A percentile compares a stretch with the other conserved stretches of the same genome.
Evolutionary conservation across 1,284 basidiomycete genomes (phyloP).

Genomic region (Ceratobasidium papillatum): DNA sequence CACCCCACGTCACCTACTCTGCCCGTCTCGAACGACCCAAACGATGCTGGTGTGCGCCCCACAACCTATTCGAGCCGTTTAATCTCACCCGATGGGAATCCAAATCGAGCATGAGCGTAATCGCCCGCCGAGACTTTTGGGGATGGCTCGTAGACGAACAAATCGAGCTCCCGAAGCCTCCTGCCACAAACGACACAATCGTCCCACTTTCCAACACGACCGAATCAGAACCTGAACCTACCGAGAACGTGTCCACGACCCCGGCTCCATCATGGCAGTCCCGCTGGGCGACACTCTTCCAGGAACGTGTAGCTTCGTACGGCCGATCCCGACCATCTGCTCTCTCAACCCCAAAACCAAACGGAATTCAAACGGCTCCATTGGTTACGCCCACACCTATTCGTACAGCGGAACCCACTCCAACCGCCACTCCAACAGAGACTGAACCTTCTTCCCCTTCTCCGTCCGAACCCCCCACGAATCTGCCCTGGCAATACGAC

Average conservation of each 20-base stretch:
- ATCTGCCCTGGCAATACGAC: constrained; percentile 67
- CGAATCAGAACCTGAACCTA: not conserved
- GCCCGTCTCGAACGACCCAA: constrained; percentile 34
- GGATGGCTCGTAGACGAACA: constrained; percentile 24
- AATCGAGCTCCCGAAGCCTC: constrained; percentile 8
- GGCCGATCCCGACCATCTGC: not conserved
- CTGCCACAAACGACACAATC: not conserved
- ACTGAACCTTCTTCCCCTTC: not conserved
- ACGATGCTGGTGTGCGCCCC: constrained; percentile 78
- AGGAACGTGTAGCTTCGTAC: constrained; percentile 11
- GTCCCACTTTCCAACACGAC: not conserved
- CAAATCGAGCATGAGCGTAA: constrained; percentile 45
- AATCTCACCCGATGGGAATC: constrained; percentile 75
- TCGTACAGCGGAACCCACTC: not conserved
- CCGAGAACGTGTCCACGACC: not conserved
- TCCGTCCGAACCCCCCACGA: not conserved
- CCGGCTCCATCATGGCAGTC: not conserved
- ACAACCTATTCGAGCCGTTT: constrained; percentile 70
- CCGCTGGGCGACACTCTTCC: constrained; percentile 12
- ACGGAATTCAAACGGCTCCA: not conserved
- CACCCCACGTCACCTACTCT: constrained; percentile 11
- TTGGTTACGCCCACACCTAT: not conserved
- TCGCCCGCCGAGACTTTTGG: constrained; percentile 48
- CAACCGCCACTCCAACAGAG: not conserved
- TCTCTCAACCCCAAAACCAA: not conserved